phyloP scores from a whole-genome alignment of 2,329 filamentous ascomycete species.

The Aspergillus sp. region DNA sequence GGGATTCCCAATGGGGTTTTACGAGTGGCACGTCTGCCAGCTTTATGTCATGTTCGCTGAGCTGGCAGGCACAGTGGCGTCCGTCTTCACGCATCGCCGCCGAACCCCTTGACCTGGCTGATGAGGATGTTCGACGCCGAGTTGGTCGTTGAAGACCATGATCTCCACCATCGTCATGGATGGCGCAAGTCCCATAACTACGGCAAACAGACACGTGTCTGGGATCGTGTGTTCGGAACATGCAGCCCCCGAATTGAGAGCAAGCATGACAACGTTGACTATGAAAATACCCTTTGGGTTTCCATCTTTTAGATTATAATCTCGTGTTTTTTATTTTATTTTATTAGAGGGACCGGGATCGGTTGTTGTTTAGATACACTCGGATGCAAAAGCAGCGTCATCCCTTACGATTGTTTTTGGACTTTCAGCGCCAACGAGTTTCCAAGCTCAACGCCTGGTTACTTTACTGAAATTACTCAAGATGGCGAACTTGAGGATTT shows the following conservation, averaged over 20 bases:
- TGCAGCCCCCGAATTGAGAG: conserved; percentile 29
- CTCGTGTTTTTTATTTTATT: too few species aligned
- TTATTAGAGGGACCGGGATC: too few species aligned
- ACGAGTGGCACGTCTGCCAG: conserved; percentile 39
- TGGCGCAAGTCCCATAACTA: conserved; percentile 15
- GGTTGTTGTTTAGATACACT: too few species aligned
- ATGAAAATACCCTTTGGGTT: background rate
- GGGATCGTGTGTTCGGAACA: conserved; percentile 26
- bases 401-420: too few species aligned
- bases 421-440: too few species aligned
- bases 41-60: conserved; percentile 32
- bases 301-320: too few species aligned
- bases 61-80: conserved; percentile 4
- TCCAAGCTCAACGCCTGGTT: too few species aligned
- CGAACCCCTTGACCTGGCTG: conserved; percentile 25
- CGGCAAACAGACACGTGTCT: conserved; percentile 25
- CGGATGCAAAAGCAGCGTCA: too few species aligned
- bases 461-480: too few species aligned
- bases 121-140: conserved; percentile 27
- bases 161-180: conserved; percentile 28
- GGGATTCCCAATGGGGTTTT: conserved; percentile 37
- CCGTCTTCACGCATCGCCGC: conserved; percentile 26
- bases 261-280: conserved; percentile 21
- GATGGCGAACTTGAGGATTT: too few species aligned
- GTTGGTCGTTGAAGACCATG: conserved; percentile 35